These are phyloP conservation scores for Centaurea solstitialis DNA, from an alignment of 129 eudicot genomes.

Conservation along the genomic window DNA sequence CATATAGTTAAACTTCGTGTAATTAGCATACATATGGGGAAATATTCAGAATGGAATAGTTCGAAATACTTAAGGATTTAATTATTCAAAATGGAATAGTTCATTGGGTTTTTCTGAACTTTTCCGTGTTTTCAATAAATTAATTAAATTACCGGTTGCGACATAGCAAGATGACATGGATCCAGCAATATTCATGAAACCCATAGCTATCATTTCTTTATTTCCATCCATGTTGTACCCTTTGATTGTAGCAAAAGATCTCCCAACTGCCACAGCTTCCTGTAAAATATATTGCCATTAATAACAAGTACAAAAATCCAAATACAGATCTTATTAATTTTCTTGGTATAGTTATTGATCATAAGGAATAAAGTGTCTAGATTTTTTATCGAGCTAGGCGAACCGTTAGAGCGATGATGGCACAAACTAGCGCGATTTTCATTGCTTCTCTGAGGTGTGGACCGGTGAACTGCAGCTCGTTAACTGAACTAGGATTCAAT, in stretches of 20 bases:
- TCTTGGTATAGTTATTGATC: not conserved
- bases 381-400: not conserved
- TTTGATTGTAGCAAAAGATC: constrained; percentile 74
- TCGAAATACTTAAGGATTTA: too few species aligned
- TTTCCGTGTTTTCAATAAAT: not conserved
- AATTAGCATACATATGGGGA: not conserved
- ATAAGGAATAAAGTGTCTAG: not conserved
- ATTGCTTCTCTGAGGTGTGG: constrained; percentile 50
- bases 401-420: constrained; percentile 57
- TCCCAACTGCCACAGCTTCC: constrained; percentile 89
- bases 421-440: constrained; percentile 54
- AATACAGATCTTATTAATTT: not conserved
- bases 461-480: constrained; percentile 47
- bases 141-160: constrained; percentile 62
- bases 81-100: too few species aligned
- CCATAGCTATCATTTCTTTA: constrained; percentile 91
- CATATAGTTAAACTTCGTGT: not conserved
- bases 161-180: constrained; percentile 85
- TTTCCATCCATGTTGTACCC: constrained; percentile 86
- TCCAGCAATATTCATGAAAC: constrained; percentile 76
- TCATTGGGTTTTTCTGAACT: too few species aligned
- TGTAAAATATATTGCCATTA: constrained; percentile 9
- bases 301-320: not conserved
- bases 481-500: constrained; percentile 47
- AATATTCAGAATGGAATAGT: too few species aligned